Conservation (phyloP, 768 basidiomycete species). For the Porpolomopsis calyptriformis region DNA sequence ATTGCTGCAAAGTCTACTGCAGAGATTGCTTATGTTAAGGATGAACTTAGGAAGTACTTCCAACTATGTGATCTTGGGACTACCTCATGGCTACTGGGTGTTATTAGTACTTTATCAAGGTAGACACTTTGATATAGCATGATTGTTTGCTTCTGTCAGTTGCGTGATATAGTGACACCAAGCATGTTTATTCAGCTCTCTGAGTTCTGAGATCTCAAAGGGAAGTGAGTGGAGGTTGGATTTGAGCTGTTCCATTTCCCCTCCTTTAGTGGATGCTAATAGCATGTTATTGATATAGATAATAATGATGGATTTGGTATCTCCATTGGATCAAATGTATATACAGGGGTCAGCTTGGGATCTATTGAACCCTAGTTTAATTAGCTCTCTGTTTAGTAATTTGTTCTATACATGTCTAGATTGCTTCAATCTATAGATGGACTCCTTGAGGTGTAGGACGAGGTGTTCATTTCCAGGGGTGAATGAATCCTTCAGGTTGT, state of each 20-base stretch:
- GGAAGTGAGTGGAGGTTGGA: neutral
- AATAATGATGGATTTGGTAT: constrained; percentile 18
- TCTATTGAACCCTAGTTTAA: constrained; percentile 4
- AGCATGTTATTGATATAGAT: constrained; percentile 5
- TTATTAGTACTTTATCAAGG: constrained; percentile 17
- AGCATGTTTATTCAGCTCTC: constrained; percentile 17
- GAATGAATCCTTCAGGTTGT: constrained; percentile 24
- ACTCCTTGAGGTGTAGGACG: constrained; percentile 19
- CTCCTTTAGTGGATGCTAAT: neutral
- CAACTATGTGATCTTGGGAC: too few species aligned
- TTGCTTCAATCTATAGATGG: constrained; percentile 28
- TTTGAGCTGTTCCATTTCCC: neutral
- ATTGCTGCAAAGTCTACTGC: too few species aligned
- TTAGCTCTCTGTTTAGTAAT: constrained; percentile 9
- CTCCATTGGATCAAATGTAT: neutral
- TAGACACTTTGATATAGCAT: constrained; percentile 19
- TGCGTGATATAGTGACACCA: constrained; percentile 20
- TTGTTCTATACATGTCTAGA: constrained; percentile 17
- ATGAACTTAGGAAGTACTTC: too few species aligned
- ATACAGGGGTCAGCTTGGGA: constrained; percentile 8
- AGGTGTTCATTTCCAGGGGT: constrained; percentile 5
- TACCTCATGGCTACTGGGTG: too few species aligned
- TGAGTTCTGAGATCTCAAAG: constrained; percentile 7
- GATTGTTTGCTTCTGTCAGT: constrained; percentile 13
- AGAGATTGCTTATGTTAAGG: too few species aligned